Conservation (phyloP, 2,329 filamentous ascomycete genomes). For the Lachnellula hyalina region DNA sequence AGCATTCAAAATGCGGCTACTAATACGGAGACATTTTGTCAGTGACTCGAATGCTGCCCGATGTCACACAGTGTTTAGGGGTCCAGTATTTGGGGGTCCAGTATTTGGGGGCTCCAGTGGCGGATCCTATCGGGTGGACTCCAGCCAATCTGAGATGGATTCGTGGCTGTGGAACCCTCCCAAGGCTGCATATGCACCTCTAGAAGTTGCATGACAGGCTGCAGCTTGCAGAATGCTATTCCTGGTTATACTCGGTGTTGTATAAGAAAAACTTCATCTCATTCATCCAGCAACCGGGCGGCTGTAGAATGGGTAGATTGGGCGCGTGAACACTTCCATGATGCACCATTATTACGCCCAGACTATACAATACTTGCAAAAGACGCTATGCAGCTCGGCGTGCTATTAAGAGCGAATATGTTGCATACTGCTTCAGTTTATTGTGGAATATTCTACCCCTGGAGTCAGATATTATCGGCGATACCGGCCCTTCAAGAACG, state of each 20-base stretch:
- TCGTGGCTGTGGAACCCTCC: slow-evolving; percentile 17
- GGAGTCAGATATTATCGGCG: neutral
- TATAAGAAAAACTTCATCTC: neutral
- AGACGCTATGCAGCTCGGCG: neutral
- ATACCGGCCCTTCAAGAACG: neutral
- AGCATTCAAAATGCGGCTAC: neutral
- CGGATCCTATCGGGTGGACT: slow-evolving; percentile 2
- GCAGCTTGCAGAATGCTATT: neutral
- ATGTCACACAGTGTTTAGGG: slow-evolving; percentile 7
- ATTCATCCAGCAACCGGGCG: neutral
- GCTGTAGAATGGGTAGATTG: neutral
- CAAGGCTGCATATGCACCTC: slow-evolving; percentile 2
- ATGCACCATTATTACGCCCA: neutral
- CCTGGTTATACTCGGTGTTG: neutral
- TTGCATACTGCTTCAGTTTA: neutral
- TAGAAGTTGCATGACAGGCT: neutral
- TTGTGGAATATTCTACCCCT: neutral
- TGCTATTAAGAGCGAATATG: neutral
- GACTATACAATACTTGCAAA: neutral
- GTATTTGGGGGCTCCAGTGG: neutral
- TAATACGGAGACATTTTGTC: neutral
- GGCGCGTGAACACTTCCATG: slow-evolving; percentile 3
- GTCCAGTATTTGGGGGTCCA: neutral
- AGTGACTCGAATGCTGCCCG: slow-evolving; percentile 9
- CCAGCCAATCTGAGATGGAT: slow-evolving; percentile 12